Evolutionary conservation across 176 grass and related monocot genomes (phyloP).

Genomic region (Pharus latifolius): DNA sequence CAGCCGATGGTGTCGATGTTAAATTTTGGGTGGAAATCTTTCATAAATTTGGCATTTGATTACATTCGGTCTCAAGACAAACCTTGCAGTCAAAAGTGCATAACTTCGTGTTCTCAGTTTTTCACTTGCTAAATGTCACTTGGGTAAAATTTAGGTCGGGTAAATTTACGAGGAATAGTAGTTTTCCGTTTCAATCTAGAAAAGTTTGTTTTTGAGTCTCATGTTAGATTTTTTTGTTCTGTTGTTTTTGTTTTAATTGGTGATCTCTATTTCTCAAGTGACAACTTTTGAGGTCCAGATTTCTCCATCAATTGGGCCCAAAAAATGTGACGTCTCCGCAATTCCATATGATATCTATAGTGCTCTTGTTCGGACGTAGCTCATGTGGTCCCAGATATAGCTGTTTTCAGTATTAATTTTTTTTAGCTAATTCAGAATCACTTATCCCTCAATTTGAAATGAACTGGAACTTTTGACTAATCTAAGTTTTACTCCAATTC

Average conservation of each 20-base stretch:
- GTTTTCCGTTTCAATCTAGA: neutral
- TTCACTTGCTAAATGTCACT: no score
- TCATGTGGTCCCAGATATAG: conserved; percentile 16
- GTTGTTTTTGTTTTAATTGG: neutral
- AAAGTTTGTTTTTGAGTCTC: neutral
- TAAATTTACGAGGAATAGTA: neutral
- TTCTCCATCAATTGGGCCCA: conserved; percentile 22
- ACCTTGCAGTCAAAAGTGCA: no score
- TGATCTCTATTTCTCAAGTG: conserved; percentile 1
- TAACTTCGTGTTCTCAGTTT: no score
- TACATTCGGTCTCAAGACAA: no score
- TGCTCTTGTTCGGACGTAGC: neutral
- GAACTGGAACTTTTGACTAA: no score
- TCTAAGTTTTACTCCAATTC: neutral
- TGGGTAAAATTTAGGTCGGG: neutral
- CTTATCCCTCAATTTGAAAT: no score
- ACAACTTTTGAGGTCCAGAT: neutral
- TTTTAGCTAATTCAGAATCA: no score
- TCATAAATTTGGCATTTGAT: neutral
- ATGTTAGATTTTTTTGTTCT: neutral
- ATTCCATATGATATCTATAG: conserved; percentile 16
- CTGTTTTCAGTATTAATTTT: neutral
- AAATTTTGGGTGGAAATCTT: neutral
- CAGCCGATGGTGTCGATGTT: no score
- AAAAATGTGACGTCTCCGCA: conserved; percentile 9